Conservation (phyloP, 768 basidiomycete genomes). For the Hypholoma sublateritium region DNA sequence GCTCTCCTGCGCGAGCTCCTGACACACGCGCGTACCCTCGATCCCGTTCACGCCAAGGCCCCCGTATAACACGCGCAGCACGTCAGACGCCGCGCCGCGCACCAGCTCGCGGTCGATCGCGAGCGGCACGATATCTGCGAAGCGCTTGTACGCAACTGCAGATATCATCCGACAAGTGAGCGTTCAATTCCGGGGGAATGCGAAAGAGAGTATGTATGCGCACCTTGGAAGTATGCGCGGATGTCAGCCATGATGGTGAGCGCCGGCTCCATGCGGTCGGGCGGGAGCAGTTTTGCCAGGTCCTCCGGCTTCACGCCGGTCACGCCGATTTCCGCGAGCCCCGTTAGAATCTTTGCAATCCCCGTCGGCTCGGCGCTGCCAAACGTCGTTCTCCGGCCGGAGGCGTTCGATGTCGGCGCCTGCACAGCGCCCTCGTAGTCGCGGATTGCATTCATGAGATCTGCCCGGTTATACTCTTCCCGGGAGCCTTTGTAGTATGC, state of each 20-base stretch:
- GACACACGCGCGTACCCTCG: conserved; percentile 43
- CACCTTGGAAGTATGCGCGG: conserved; percentile 75
- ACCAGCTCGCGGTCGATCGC: conserved; percentile 55
- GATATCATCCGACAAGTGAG: background rate
- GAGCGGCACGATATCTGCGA: conserved; percentile 52
- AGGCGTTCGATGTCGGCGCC: background rate
- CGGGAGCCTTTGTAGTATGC: conserved; percentile 44
- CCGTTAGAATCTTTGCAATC: conserved; percentile 33
- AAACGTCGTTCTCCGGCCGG: background rate
- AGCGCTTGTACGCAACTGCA: conserved; percentile 44
- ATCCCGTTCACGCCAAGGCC: conserved; percentile 50
- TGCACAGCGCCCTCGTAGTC: background rate
- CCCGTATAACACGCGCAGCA: conserved; percentile 41
- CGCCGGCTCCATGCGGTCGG: conserved; percentile 54
- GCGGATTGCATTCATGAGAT: conserved; percentile 25
- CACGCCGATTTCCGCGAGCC: conserved; percentile 40
- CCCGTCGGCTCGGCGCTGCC: conserved; percentile 13
- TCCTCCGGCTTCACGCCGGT: conserved; percentile 34
- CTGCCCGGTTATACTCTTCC: conserved; percentile 26
- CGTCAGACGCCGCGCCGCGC: conserved; percentile 41
- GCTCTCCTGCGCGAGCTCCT: conserved; percentile 48
- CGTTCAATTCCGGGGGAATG: too few species aligned
- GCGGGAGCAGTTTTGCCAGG: conserved; percentile 47
- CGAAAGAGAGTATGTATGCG: background rate
- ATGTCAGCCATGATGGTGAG: conserved; percentile 71